Base-by-base conservation (phyloP, 495 filamentous ascomycete species). In the Podospora fimiseda region DNA sequence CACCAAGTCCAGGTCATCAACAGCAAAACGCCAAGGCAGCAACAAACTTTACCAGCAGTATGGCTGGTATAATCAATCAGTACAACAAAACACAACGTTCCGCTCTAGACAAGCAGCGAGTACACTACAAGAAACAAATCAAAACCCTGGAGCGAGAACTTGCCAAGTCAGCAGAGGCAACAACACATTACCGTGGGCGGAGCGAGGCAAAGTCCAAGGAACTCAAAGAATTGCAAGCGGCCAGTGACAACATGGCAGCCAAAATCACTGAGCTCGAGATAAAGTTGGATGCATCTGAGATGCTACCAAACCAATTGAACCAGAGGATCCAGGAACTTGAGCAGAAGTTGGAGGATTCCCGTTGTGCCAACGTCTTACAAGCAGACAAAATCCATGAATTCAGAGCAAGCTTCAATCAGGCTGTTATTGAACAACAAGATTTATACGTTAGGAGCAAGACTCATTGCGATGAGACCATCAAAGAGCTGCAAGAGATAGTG, bases 401-500 rank as follows among this genome's bases (percentile, higher is more conserved):
- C 43, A 70, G 59, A 33, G 38, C 51, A 2, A 59, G 64, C 1
- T 48, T 72, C 7, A 72, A 72, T 51, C 50, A 60, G 18, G 68
- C 68, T 2, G 67, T 72, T 6, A 52, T 60, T 5, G 71, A 75
- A 41, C 71, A 74, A 23, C 73, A 73, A 50, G 44, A 50, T 15
- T 56, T 74, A 1, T 74, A 68, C 49, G 43, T 41, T 30, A 57
- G 59, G 20, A 62, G 57, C 20, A 68, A 61, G 38, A 49, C 61
- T 11, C 62, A 51, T 9, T 71, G 61, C 23, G 48, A 63, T 2
- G 52, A 65, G 9, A 44, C 61, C 0, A 65, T 62, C 13, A 47
- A 59, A 3, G 42, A 63, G 18, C 49, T 71, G 0, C 61, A 49
- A 36, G 50, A 48, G 8, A 61, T 59, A 15, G 60, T 61, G 11